Percentiles rank a stretch among this genome's conserved stretches.
Evolutionary conservation across 2,329 filamentous ascomycete genomes (phyloP).

Genomic region (Atkinsonella hypoxylon): DNA sequence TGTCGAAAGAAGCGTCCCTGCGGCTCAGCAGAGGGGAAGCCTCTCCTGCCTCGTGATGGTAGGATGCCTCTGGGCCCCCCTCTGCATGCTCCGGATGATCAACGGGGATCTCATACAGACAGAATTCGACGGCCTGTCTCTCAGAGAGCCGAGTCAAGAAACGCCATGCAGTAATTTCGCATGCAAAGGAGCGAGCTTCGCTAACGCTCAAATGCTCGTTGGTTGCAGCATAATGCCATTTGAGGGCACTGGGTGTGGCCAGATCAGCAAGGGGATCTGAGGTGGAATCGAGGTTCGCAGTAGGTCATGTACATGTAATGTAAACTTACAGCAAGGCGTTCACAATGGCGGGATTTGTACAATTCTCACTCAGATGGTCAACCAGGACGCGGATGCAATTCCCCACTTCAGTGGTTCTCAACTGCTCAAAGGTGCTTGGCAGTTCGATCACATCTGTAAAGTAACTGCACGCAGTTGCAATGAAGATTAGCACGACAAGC

Average conservation of each 20-base stretch:
- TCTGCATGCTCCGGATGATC: slow-evolving; percentile 15
- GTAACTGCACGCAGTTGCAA: slow-evolving; percentile 32
- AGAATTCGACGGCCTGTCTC: slow-evolving; percentile 60
- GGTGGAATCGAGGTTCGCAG: not conserved
- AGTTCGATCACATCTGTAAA: slow-evolving; percentile 50
- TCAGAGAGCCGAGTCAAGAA: slow-evolving; percentile 62
- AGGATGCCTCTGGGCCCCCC: slow-evolving; percentile 1
- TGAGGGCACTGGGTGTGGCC: slow-evolving; percentile 44
- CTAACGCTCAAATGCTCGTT: slow-evolving; percentile 54
- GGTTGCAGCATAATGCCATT: slow-evolving; percentile 58
- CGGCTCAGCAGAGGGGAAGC: slow-evolving; percentile 33
- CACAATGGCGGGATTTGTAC: slow-evolving; percentile 58
- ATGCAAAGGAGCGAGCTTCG: slow-evolving; percentile 58
- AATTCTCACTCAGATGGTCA: slow-evolving; percentile 48
- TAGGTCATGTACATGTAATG: not conserved
- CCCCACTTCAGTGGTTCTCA: slow-evolving; percentile 54
- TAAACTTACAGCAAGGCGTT: slow-evolving; percentile 57
- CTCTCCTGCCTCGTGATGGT: slow-evolving; percentile 35
- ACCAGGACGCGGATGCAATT: slow-evolving; percentile 46
- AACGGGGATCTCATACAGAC: slow-evolving; percentile 59
- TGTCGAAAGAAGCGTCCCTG: slow-evolving; percentile 13
- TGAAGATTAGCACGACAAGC: not conserved
- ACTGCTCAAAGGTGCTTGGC: slow-evolving; percentile 62
- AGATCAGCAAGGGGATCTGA: not conserved
- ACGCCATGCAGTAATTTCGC: slow-evolving; percentile 72